A percentile compares a stretch with the other conserved stretches of the same genome.
Evolutionary conservation across 352 stramenopile genomes (phyloP).

Genomic region (Thalassiosira delicatula): DNA sequence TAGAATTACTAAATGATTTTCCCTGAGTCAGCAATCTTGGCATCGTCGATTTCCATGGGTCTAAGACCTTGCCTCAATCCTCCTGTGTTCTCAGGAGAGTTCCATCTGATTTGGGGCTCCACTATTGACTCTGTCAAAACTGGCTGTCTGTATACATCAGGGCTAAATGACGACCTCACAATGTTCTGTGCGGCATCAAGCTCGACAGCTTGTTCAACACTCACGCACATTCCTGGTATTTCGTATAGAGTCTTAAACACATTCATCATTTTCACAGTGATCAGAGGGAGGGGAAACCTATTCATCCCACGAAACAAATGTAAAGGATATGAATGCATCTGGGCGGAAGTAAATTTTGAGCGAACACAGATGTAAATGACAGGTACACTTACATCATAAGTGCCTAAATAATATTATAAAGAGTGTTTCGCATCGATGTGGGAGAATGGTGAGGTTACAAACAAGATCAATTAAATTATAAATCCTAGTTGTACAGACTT

Average conservation of each 20-base stretch:
- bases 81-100: neutral
- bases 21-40: constrained; percentile 27
- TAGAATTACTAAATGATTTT: constrained; percentile 36
- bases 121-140: constrained; percentile 49
- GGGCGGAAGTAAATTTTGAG: too few relatives aligned
- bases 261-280: constrained; percentile 69
- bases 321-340: too few relatives aligned
- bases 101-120: constrained; percentile 27
- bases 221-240: constrained; percentile 48
- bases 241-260: constrained; percentile 65
- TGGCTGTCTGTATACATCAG: constrained; percentile 63
- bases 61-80: neutral
- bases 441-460: too few relatives aligned
- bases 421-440: too few relatives aligned
- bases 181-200: constrained; percentile 58
- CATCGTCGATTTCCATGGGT: constrained; percentile 4
- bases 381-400: constrained; percentile 43
- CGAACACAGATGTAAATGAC: too few relatives aligned
- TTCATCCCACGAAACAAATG: too few relatives aligned
- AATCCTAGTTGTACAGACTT: too few relatives aligned
- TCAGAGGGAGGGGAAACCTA: constrained; percentile 70
- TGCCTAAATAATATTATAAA: too few relatives aligned
- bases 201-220: constrained; percentile 65
- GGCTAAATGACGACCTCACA: constrained; percentile 43
- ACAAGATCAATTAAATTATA: too few relatives aligned